phyloP scores from a whole-genome alignment of 768 basidiomycete species.

The Boletellus ananiceps region DNA sequence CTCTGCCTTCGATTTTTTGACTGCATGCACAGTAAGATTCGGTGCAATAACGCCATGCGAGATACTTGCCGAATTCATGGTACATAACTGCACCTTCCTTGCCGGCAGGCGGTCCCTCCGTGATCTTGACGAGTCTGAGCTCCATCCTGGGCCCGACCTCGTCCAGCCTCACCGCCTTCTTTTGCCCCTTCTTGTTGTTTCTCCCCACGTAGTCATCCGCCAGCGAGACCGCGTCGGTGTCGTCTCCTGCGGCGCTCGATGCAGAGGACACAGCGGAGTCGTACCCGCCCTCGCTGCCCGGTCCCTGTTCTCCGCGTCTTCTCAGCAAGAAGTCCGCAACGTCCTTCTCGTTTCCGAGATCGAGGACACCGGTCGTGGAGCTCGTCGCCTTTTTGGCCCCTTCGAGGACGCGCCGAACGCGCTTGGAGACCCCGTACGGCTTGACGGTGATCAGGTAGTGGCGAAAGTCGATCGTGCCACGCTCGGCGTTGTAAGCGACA shows the following conservation, averaged over 20 bases:
- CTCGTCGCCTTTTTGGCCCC: constrained; percentile 37
- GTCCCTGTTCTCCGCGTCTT: constrained; percentile 55
- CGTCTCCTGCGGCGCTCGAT: constrained; percentile 81
- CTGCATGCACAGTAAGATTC: constrained; percentile 37
- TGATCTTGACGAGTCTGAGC: constrained; percentile 86
- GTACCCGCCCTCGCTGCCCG: constrained; percentile 59
- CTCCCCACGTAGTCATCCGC: constrained; percentile 93
- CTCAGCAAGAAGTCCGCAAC: constrained; percentile 92
- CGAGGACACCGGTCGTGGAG: constrained; percentile 45
- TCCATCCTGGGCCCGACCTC: constrained; percentile 97
- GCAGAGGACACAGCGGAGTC: constrained; percentile 79
- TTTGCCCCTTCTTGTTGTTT: constrained; percentile 88
- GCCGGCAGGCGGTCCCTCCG: constrained; percentile 82
- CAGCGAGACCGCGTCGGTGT: constrained; percentile 72
- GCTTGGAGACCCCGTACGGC: constrained; percentile 88
- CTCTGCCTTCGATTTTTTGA: constrained; percentile 86
- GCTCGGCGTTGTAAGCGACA: constrained; percentile 83
- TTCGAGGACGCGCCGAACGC: constrained; percentile 83
- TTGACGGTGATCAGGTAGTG: constrained; percentile 96
- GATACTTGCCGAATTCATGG: constrained; percentile 82
- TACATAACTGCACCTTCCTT: constrained; percentile 91
- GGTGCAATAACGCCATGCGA: background rate
- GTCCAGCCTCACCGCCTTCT: constrained; percentile 85
- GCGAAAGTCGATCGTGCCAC: constrained; percentile 84
- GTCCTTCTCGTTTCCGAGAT: constrained; percentile 88